Evolutionary conservation across 768 basidiomycete species (phyloP).

Genomic region (Suillus alpinus): DNA sequence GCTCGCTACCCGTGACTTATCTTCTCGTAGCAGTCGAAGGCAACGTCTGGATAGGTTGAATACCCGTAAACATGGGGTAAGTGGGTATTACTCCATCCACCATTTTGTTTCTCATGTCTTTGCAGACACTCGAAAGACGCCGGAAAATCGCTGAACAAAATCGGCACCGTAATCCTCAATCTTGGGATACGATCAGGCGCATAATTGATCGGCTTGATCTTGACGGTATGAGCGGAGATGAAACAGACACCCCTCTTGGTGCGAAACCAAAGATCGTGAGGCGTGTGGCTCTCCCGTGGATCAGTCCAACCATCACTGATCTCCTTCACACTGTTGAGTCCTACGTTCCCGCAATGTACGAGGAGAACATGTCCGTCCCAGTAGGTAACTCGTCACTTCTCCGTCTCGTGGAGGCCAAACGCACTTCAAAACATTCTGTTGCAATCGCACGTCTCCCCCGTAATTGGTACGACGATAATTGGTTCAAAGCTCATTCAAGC

Average conservation of each 20-base stretch:
- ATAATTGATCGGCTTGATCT: neutral
- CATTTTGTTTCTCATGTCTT: neutral
- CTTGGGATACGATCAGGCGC: neutral
- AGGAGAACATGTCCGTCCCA: neutral
- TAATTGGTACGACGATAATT: slow-evolving; percentile 7
- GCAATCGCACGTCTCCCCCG: neutral
- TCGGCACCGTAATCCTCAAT: neutral
- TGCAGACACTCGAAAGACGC: slow-evolving; percentile 1
- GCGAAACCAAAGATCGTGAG: neutral
- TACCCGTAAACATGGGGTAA: neutral
- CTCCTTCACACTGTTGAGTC: neutral
- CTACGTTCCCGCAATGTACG: neutral
- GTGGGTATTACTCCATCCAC: neutral
- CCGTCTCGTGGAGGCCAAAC: neutral
- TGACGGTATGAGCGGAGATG: slow-evolving; percentile 10
- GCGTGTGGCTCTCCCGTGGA: too few species aligned
- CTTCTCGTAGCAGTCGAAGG: neutral
- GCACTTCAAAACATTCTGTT: neutral
- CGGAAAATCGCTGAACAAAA: slow-evolving; percentile 2
- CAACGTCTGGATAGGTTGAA: neutral
- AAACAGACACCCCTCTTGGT: slow-evolving; percentile 4
- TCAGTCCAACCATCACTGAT: too few species aligned
- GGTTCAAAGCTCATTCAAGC: neutral
- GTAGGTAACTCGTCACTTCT: neutral
- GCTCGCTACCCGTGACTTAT: neutral